Evolutionary conservation across 2,329 filamentous ascomycete species (phyloP).

Genomic region (Gnomoniopsis smithogilvyi): DNA sequence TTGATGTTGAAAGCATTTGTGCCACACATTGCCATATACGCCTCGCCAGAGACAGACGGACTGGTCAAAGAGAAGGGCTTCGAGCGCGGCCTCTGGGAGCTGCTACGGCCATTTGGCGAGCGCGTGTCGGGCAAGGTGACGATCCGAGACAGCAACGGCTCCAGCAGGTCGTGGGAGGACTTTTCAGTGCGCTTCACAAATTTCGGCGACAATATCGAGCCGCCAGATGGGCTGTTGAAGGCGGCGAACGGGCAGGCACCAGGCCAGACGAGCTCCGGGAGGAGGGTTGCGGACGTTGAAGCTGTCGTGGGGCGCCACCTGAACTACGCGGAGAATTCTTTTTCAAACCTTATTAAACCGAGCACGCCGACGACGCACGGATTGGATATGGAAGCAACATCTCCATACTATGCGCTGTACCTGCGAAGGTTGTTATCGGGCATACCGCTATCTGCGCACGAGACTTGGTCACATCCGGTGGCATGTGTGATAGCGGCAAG

Average conservation of each 20-base stretch:
- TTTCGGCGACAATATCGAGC: slow-evolving; percentile 58
- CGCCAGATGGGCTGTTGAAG: slow-evolving; percentile 34
- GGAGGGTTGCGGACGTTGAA: slow-evolving; percentile 68
- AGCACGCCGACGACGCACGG: slow-evolving; percentile 37
- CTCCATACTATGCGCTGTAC: slow-evolving; percentile 83
- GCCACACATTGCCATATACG: slow-evolving; percentile 81
- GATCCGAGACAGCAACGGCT: slow-evolving; percentile 84
- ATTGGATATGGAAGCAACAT: slow-evolving; percentile 52
- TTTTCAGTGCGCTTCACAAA: slow-evolving; percentile 84
- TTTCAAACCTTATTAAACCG: slow-evolving; percentile 35
- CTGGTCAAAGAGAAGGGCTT: slow-evolving; percentile 83
- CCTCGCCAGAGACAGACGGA: slow-evolving; percentile 82
- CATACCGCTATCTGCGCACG: slow-evolving; percentile 74
- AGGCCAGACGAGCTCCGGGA: slow-evolving; percentile 28
- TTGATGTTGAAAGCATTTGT: slow-evolving; percentile 83
- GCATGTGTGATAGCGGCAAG: slow-evolving; percentile 94
- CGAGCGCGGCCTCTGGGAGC: slow-evolving; percentile 73
- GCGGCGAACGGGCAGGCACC: slow-evolving; percentile 29
- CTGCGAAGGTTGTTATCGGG: slow-evolving; percentile 79
- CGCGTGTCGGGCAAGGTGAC: slow-evolving; percentile 82
- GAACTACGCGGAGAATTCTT: slow-evolving; percentile 66
- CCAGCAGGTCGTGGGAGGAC: slow-evolving; percentile 80
- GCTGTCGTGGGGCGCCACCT: slow-evolving; percentile 77
- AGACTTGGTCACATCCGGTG: slow-evolving; percentile 93
- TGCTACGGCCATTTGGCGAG: slow-evolving; percentile 90